phyloP scores from a whole-genome alignment of 164 flowering plant genomes.

The Umbilicus rupestris region DNA sequence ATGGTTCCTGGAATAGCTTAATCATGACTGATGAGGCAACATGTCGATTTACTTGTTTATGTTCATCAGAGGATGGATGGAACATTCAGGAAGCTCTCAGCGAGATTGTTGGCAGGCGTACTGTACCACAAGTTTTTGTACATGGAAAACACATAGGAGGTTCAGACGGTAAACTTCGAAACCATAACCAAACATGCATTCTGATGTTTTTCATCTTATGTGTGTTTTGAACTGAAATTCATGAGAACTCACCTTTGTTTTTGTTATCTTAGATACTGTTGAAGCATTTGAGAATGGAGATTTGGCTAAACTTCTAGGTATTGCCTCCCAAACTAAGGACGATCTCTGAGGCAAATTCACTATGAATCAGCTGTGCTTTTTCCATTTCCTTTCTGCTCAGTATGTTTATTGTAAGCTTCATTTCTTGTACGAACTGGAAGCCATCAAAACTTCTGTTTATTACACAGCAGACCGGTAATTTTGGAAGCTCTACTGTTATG shows the following conservation, averaged over 20 bases:
- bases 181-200: background rate
- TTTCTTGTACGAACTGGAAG: no score
- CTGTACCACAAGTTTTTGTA: no score
- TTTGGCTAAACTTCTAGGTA: conserved; percentile 52
- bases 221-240: background rate
- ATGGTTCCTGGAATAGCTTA: background rate
- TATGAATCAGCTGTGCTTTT: no score
- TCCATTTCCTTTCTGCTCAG: no score
- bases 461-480: no score
- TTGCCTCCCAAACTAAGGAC: conserved; percentile 20
- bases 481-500: no score
- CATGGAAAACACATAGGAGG: conserved; percentile 90
- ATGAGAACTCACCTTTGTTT: background rate
- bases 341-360: conserved; percentile 36
- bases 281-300: conserved; percentile 78
- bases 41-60: no score
- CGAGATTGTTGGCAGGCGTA: no score
- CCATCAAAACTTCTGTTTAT: no score
- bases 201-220: background rate
- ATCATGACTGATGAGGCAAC: background rate
- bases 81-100: conserved; percentile 62
- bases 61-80: conserved; percentile 57
- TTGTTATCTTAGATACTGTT: conserved; percentile 55
- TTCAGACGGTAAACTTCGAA: conserved; percentile 59
- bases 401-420: no score